These are phyloP conservation scores for Cyphellophora attinorum DNA, from an alignment of 2,329 filamentous ascomycete species.

Conservation along the genomic window DNA sequence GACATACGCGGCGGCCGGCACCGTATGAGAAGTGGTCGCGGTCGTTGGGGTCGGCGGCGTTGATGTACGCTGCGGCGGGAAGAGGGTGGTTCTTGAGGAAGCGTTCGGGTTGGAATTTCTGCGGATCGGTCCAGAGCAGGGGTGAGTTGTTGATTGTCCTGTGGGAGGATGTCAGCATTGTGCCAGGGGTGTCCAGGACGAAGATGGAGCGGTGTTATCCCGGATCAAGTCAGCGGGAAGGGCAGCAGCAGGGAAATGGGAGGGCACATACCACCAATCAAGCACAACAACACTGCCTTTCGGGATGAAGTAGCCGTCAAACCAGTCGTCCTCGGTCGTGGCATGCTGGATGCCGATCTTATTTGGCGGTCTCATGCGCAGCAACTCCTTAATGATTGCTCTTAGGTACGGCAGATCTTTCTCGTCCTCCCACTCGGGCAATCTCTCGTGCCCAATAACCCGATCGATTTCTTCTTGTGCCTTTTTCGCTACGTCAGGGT, in stretches of 20 bases:
- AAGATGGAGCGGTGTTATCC: no score
- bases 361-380: constrained; percentile 32
- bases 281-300: constrained; percentile 21
- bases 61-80: constrained; percentile 27
- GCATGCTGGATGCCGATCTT: constrained; percentile 27
- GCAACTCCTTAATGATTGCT: constrained; percentile 24
- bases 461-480: constrained; percentile 41
- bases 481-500: constrained; percentile 34
- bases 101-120: constrained; percentile 13
- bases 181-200: constrained; percentile 1
- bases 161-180: constrained; percentile 3
- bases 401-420: constrained; percentile 43
- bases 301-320: constrained; percentile 17
- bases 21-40: constrained; percentile 24
- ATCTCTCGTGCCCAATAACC: constrained; percentile 38
- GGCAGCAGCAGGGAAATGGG: no score
- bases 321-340: constrained; percentile 16
- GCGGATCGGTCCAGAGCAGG: constrained; percentile 10
- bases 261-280: constrained; percentile 35
- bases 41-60: constrained; percentile 20
- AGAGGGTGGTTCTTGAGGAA: constrained; percentile 9
- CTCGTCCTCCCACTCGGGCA: constrained; percentile 41
- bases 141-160: constrained; percentile 18
- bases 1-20: constrained; percentile 23
- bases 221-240: no score